Evolutionary conservation across 2,329 filamentous ascomycete genomes (phyloP), one percentile per base, ranked within the genome.

Genomic region (Neospermospora avenae): DNA sequence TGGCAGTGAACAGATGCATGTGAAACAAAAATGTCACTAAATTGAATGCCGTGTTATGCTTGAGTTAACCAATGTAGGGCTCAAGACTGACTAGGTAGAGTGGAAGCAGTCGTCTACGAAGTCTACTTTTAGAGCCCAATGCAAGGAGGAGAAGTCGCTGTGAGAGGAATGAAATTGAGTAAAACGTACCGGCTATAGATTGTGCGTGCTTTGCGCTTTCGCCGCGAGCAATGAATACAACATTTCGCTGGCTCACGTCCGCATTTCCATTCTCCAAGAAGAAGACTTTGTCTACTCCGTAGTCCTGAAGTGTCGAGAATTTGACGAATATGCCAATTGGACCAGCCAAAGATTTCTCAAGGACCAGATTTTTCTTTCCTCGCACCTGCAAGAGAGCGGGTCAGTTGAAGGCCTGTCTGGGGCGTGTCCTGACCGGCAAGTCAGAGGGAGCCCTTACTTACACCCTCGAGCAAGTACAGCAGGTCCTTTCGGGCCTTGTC

Each of bases 261-360:
- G 92, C 88, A 76, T 99, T 98, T 72, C 89, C 85, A 76, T 97
- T 98, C 76, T 99, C 95, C 49, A 99, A 81, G 72, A 97, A 89
- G 80, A 98, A 99, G 67, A 97, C 91, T 75, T 96, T 96, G 76
- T 98, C 93, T 68, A 99, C 93, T 31, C 96, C 96, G 78, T 98
- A 97, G 72, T 99, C 95, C 73, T 98, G 91, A 16, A 97, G 83
- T 10, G 90, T 93, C 22, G 93, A 93, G 72, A 97, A 96, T 75
- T 97, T 97, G 77, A 96, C 91, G 67, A 99, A 88, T 61, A 93
- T 83, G 61, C 93, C 91, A 68, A 99, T 84, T 31, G 93, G 91
- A 24, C 93, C 95, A 67, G 93, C 92, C 69, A 99, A 82, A 69
- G 87, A 88, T 75, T 89, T 90, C 74, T 98, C 93, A 72, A 99